Base-by-base conservation (phyloP, 768 basidiomycete species). In the Boletales sp. region DNA sequence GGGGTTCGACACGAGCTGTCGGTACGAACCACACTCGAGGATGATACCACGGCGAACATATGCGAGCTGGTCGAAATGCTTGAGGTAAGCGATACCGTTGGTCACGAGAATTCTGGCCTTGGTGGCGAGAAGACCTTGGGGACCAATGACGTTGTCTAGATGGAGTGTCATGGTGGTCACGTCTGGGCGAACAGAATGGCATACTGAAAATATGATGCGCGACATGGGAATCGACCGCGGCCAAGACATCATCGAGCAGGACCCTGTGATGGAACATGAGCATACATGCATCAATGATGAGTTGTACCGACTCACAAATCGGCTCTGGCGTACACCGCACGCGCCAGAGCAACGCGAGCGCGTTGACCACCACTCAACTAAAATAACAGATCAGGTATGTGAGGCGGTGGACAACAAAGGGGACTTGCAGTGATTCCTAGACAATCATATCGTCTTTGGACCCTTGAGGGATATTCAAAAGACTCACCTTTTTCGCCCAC, bases 301-400 rank as follows among this genome's bases (percentile, higher is more conserved):
- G 7, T 4, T 6, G 27, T 8, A 12, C 24, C 14, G 6, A 67
- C 82, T 60, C 58, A 92, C 80, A 97, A 65, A 65, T 98, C 94
- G 1, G 94, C 92, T 40, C 94, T 79, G 4, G 92, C 84, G 67
- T 97, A 97, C 0, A 95, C 88, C 3, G 90, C 91, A 29, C 94
- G 75, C 7, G 95, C 95, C 9, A 97, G 73, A 13, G 87, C 80
- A 8, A 94, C 77, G 27, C 91, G 82, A 45, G 91, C 89, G 14
- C 87, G 81, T 64, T 94, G 89, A 0, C 92, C 92, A 34, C 92
- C 90, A 56, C 86, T 87, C 51, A 90, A 65, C 83, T 88, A 48
- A 18, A 39, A 34, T 45, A 31, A 15, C 6, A 58, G 7, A 19
- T 57, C 36, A 53, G 62, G 50, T 56, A 58, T 3, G 59, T 36